Evolutionary conservation across 1,139 yeast species (phyloP).

Genomic region (Magnusiomyces suaveolens): DNA sequence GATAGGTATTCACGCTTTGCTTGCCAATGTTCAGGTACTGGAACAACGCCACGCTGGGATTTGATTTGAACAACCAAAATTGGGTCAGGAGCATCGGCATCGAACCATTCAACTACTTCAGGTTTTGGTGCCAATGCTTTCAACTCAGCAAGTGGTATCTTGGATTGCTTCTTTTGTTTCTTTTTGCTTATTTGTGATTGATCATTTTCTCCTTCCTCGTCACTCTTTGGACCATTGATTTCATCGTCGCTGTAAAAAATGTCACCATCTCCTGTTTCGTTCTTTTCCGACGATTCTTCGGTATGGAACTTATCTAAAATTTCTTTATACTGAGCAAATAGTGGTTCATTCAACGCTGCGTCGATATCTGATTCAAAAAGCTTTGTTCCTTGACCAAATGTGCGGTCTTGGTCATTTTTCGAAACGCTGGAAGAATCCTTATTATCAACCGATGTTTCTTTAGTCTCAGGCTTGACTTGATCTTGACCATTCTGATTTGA

Average conservation of each 20-base stretch:
- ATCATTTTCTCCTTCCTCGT: slow-evolving; percentile 21
- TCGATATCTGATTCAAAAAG: slow-evolving; percentile 25
- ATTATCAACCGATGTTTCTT: slow-evolving; percentile 2
- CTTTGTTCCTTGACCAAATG: slow-evolving; percentile 3
- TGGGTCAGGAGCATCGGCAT: slow-evolving; percentile 80
- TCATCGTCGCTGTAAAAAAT: slow-evolving; percentile 33
- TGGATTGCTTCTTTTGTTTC: slow-evolving; percentile 42
- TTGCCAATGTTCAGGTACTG: slow-evolving; percentile 82
- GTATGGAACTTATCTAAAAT: slow-evolving; percentile 39
- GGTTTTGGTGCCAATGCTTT: slow-evolving; percentile 56
- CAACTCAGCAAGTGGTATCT: slow-evolving; percentile 58
- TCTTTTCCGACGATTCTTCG: slow-evolving; percentile 19
- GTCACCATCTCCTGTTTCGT: slow-evolving; percentile 25
- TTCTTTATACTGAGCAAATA: slow-evolving; percentile 36
- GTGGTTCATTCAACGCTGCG: slow-evolving; percentile 31
- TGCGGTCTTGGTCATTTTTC: slow-evolving; percentile 11
- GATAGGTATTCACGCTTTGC: slow-evolving; percentile 71
- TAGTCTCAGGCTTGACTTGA: slow-evolving; percentile 1
- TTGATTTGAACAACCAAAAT: slow-evolving; percentile 54
- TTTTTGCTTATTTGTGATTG: slow-evolving; percentile 29
- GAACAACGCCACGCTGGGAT: slow-evolving; percentile 55
- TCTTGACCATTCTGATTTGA: slow-evolving; percentile 3
- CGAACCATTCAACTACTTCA: slow-evolving; percentile 76
- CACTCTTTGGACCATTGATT: slow-evolving; percentile 8
- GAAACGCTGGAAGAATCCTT: slow-evolving; percentile 8